A percentile compares a stretch with the other conserved stretches of the same genome.
These are phyloP conservation scores for Calycina herbarum DNA, from an alignment of 2,329 filamentous ascomycete species.

Conservation along the genomic window DNA sequence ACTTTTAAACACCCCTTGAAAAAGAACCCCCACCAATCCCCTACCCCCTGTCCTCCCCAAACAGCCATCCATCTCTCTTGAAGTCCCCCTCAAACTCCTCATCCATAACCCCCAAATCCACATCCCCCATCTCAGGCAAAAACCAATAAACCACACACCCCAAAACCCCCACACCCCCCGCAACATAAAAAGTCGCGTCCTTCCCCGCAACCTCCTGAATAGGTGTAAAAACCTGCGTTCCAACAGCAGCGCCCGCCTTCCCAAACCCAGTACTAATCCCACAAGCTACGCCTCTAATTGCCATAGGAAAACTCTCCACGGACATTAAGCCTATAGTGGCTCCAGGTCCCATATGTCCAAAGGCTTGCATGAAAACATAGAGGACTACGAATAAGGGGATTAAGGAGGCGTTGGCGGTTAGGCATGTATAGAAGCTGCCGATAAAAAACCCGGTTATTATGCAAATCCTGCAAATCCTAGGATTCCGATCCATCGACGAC, in stretches of 20 bases:
- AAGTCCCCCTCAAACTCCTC: slow-evolving; percentile 20
- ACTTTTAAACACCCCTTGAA: too few relatives aligned
- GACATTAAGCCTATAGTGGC: slow-evolving; percentile 39
- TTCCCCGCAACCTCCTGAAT: slow-evolving; percentile 35
- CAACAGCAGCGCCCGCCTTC: slow-evolving; percentile 30
- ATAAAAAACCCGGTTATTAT: slow-evolving; percentile 36
- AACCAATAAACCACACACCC: slow-evolving; percentile 35
- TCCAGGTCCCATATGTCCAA: slow-evolving; percentile 40
- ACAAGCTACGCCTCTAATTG: slow-evolving; percentile 38
- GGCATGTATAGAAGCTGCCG: slow-evolving; percentile 33
- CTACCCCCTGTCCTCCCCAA: not conserved
- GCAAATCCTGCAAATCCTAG: slow-evolving; percentile 34
- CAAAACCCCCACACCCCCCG: slow-evolving; percentile 35
- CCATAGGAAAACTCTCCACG: slow-evolving; percentile 38
- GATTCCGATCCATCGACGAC: slow-evolving; percentile 36
- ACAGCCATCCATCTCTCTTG: slow-evolving; percentile 12
- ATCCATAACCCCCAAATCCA: slow-evolving; percentile 37
- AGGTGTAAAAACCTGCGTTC: slow-evolving; percentile 9
- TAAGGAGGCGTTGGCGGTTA: slow-evolving; percentile 28
- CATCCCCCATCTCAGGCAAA: slow-evolving; percentile 35
- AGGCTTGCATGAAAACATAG: slow-evolving; percentile 38
- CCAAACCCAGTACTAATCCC: slow-evolving; percentile 40
- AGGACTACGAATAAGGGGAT: slow-evolving; percentile 40
- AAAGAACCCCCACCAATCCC: too few relatives aligned
- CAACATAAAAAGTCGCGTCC: slow-evolving; percentile 39